Percentiles rank a stretch among this genome's conserved stretches.
phyloP scores from a whole-genome alignment of 1,284 basidiomycete genomes.

The Flammula alnicola region DNA sequence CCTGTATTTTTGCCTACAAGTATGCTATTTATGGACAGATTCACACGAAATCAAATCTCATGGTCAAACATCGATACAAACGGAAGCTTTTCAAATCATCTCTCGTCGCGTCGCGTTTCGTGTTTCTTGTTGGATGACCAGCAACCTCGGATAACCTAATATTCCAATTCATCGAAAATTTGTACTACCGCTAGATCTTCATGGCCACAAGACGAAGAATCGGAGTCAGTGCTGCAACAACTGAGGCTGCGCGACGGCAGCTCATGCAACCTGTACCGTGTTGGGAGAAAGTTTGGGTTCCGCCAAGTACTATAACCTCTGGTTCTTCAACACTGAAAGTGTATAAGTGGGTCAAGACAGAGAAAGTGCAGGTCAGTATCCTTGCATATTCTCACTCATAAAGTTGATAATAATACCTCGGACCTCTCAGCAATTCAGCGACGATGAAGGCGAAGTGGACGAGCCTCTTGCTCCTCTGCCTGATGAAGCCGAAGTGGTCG shows the following conservation, averaged over 20 bases:
- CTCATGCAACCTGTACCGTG: slow-evolving; percentile 80
- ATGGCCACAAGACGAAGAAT: slow-evolving; percentile 78
- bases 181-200: background rate
- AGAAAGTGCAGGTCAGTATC: slow-evolving; percentile 65
- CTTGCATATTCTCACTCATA: too few relatives aligned
- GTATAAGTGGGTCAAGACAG: slow-evolving; percentile 75
- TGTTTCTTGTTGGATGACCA: too few relatives aligned
- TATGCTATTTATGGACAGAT: too few relatives aligned
- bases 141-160: too few relatives aligned
- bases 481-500: slow-evolving; percentile 69
- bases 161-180: background rate
- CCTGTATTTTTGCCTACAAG: too few relatives aligned
- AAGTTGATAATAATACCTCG: too few relatives aligned
- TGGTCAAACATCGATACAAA: too few relatives aligned
- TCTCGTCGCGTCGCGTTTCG: too few relatives aligned
- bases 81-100: too few relatives aligned
- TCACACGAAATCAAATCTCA: too few relatives aligned
- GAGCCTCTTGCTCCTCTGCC: slow-evolving; percentile 78
- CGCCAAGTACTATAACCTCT: slow-evolving; percentile 54
- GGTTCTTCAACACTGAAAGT: slow-evolving; percentile 63
- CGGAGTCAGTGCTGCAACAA: slow-evolving; percentile 73
- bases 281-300: slow-evolving; percentile 75
- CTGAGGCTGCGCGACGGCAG: slow-evolving; percentile 77
- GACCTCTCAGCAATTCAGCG: slow-evolving; percentile 85
- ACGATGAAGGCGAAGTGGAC: slow-evolving; percentile 76